Base-by-base conservation (phyloP, 371 early-diverging fungal genomes). In the Mortierella sp. region DNA sequence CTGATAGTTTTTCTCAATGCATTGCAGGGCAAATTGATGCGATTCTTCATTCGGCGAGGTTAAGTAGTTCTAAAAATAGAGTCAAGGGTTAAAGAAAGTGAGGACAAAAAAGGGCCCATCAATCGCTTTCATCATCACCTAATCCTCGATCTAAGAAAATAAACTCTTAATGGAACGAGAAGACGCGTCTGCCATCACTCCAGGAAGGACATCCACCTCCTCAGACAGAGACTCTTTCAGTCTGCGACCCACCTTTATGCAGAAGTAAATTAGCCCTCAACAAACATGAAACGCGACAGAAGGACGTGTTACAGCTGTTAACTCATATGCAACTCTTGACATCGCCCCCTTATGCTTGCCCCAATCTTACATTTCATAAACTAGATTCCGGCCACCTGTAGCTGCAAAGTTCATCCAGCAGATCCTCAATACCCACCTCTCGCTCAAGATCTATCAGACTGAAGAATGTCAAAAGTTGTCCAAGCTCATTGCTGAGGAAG, bases 401-500 rank as follows among this genome's bases (percentile, higher is more conserved):
- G 87, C 84, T 24, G 68, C 80, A 21, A 81, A 82, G 60, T 65
- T 86, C 37, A 89, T 90, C 50, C 81, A 87, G 50, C 81, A 86
- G 57, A 70, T 86, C 55, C 80, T 90, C 48, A 64, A 70, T 14
- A 83, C 82, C 28, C 64, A 81, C 49, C 80, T 90, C 31, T 80
- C 79, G 11, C 79, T 79, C 43, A 80, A 75, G 32, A 73, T 81
- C 37, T 90, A 90, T 71, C 66, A 82, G 52, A 81, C 86, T 4
- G 89, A 89, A 17, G 72, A 82, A 6, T 82, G 83, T 27, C 84
- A 89, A 37, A 80, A 79, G 30, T 80, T 79, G 75, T 83, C 89
- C 41, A 79, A 81, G 32, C 83, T 86, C 42, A 88, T 90, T 32
- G 84, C 89, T 5, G 90, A 90, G 60, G 88, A 86, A 63, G 80